Evolutionary conservation across 2,329 filamentous ascomycete genomes (phyloP), one percentile per base, ranked within the genome.

Genomic region (Aspergillus hiratsukae): DNA sequence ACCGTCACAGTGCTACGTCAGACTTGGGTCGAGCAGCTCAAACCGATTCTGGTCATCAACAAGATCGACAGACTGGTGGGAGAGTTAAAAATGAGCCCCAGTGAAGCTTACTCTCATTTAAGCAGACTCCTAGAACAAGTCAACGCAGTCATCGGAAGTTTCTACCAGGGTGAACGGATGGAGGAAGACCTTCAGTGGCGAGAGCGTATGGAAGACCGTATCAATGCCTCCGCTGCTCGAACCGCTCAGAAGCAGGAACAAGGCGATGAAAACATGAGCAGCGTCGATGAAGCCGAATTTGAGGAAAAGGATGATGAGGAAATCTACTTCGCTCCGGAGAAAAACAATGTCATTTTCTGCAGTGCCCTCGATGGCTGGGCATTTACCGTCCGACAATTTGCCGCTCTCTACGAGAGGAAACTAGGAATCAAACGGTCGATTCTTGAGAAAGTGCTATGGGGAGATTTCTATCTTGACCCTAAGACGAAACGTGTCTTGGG

Each of bases 311-410:
- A 97, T 67, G 94, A 99, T 68, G 92, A 97, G 72, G 92, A 97
- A 72, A 87, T 99, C 27, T 99, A 99, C 73, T 99, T 99, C 75
- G 91, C 94, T 0, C 94, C 94, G 0, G 94, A 99, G 70, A 96
- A 93, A 75, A 97, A 97, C 74, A 99, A 99, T 69, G 94, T 99
- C 72, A 97, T 99, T 61, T 99, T 99, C 73, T 91, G 91, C 78
- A 97, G 93, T 71, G 94, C 94, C 58, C 88, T 96, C 55, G 94
- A 99, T 70, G 94, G 94, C n/a, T 99, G 94, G 94, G 94, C 94
- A 2, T 99, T 99, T 68, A 99, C 94, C 0, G 87, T 96, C 51
- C 85, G 91, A 51, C 94, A 99, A 67, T 99, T 99, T 71, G 92
- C 94, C 19, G 85, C 85, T 40, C 78, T 97, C 28, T 99, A 97